Percentiles rank a stretch among this genome's conserved stretches.
Conservation (phyloP, 202 grass and related monocot species). For the Zizania palustris region DNA sequence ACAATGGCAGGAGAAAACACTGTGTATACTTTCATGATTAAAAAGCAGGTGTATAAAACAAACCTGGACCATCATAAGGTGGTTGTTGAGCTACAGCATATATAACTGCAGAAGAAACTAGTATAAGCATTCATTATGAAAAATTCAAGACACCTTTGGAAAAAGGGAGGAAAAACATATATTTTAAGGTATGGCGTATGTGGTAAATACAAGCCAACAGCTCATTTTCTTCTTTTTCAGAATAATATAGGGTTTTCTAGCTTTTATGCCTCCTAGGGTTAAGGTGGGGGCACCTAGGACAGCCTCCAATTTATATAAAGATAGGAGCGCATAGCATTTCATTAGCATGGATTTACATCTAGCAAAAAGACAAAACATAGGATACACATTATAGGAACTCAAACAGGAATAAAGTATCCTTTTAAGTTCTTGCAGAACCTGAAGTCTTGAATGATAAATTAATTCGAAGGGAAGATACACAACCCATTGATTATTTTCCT, state of each 20-base stretch:
- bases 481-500: neutral
- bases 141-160: conserved; percentile 26
- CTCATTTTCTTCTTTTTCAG: too few relatives aligned
- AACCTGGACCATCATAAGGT: conserved; percentile 77
- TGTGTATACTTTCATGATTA: neutral
- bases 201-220: too few relatives aligned
- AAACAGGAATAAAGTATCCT: conserved; percentile 17
- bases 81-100: conserved; percentile 79
- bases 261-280: too few relatives aligned
- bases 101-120: conserved; percentile 76
- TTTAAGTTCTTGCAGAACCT: neutral
- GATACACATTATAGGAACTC: neutral
- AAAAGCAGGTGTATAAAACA: conserved; percentile 4
- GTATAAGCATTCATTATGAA: conserved; percentile 33
- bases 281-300: too few relatives aligned
- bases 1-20: neutral
- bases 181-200: neutral
- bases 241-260: too few relatives aligned
- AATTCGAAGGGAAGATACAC: neutral
- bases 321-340: neutral
- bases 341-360: conserved; percentile 4
- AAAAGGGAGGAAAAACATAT: neutral
- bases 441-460: neutral
- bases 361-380: neutral
- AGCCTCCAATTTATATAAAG: neutral